phyloP scores from a whole-genome alignment of 2,329 filamentous ascomycete species.

The Penicillium sp. region DNA sequence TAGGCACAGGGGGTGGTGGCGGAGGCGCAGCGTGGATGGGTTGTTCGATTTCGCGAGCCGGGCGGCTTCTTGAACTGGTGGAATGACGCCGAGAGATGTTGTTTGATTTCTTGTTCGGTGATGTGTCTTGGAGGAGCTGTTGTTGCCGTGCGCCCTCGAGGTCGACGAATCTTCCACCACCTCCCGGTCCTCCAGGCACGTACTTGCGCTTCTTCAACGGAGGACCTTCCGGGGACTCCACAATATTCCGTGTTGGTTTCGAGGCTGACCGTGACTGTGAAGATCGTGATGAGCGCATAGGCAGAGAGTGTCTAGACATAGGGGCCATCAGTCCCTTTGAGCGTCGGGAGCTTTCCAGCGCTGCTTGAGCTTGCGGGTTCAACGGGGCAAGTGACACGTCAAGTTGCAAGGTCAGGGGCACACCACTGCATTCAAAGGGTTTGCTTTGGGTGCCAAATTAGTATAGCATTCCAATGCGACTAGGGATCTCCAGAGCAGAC shows the following conservation, averaged over 20 bases:
- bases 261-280: slow-evolving; percentile 27
- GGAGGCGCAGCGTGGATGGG: slow-evolving; percentile 20
- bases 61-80: slow-evolving; percentile 47
- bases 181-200: slow-evolving; percentile 78
- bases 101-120: slow-evolving; percentile 15
- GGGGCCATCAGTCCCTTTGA: slow-evolving; percentile 27
- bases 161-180: slow-evolving; percentile 78
- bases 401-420: slow-evolving; percentile 13
- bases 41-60: slow-evolving; percentile 43
- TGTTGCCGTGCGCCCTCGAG: slow-evolving; percentile 48
- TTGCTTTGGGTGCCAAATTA: not conserved
- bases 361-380: slow-evolving; percentile 15
- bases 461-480: not conserved
- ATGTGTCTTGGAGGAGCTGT: slow-evolving; percentile 10
- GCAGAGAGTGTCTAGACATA: slow-evolving; percentile 23
- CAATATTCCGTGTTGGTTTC: slow-evolving; percentile 25
- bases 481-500: not conserved
- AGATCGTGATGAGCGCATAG: slow-evolving; percentile 24
- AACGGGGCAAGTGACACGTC: slow-evolving; percentile 14
- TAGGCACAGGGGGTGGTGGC: slow-evolving; percentile 27
- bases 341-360: slow-evolving; percentile 5
- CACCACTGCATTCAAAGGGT: not conserved
- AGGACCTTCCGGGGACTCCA: slow-evolving; percentile 47
- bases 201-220: slow-evolving; percentile 69
- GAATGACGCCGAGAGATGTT: slow-evolving; percentile 40